Conservation (phyloP, 352 stramenopile species). For the Pythium aristosporum region DNA sequence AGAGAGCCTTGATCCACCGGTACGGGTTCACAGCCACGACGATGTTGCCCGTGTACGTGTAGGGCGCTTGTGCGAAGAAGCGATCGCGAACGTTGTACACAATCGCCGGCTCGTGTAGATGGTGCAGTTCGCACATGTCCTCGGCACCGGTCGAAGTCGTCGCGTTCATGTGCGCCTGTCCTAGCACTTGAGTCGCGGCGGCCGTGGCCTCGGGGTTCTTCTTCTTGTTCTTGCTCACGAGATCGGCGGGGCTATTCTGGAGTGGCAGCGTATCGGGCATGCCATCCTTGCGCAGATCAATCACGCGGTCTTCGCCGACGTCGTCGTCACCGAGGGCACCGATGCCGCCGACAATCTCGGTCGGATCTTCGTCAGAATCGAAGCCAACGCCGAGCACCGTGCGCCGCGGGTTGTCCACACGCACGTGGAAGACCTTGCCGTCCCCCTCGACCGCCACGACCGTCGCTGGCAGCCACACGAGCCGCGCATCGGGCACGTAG, state of each 20-base stretch:
- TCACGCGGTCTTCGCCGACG: conserved; percentile 43
- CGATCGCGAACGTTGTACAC: conserved; percentile 90
- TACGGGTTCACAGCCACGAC: conserved; percentile 97
- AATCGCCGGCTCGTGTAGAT: conserved; percentile 91
- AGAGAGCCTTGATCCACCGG: conserved; percentile 85
- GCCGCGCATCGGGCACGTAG: conserved; percentile 78
- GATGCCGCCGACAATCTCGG: conserved; percentile 26
- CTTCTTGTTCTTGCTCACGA: conserved; percentile 27
- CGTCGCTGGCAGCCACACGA: conserved; percentile 80
- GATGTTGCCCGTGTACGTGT: conserved; percentile 97
- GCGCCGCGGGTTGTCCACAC: conserved; percentile 35
- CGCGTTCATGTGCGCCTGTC: conserved; percentile 30
- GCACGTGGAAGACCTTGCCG: conserved; percentile 70
- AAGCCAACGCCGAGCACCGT: conserved; percentile 20
- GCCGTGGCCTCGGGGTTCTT: conserved; percentile 17
- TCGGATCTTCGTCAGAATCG: conserved; percentile 17
- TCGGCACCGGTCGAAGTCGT: conserved; percentile 49
- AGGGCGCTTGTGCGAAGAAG: conserved; percentile 87
- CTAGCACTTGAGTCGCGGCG: conserved; percentile 22
- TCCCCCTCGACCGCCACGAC: conserved; percentile 60
- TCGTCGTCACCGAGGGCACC: conserved; percentile 23
- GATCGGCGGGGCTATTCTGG: conserved; percentile 49
- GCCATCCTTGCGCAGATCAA: conserved; percentile 68
- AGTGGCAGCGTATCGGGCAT: conserved; percentile 80
- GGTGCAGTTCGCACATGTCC: conserved; percentile 83